phyloP scores from a whole-genome alignment of 495 filamentous ascomycete species.

The Aspergillus bertholletiae region DNA sequence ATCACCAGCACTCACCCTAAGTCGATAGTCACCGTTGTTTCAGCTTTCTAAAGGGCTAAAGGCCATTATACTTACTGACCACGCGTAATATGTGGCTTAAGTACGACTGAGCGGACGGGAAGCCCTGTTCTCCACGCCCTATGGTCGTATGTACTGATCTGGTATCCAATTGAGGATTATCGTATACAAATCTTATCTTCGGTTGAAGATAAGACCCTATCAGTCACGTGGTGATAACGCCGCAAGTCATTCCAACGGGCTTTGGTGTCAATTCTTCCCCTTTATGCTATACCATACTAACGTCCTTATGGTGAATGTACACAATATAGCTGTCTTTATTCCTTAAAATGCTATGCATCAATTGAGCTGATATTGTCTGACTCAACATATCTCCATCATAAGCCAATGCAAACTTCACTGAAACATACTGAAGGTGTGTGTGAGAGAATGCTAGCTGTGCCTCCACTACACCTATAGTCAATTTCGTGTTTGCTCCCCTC shows the following conservation, averaged over 20 bases:
- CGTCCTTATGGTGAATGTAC: not conserved
- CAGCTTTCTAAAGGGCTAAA: too few relatives aligned
- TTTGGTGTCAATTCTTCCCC: slow-evolving; percentile 7
- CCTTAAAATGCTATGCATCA: not conserved
- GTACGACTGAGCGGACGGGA: too few relatives aligned
- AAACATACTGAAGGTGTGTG: not conserved
- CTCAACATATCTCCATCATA: not conserved
- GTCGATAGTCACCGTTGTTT: too few relatives aligned
- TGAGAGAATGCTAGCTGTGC: slow-evolving; percentile 4
- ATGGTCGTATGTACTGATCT: too few relatives aligned
- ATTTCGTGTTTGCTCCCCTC: not conserved
- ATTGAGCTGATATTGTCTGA: not conserved
- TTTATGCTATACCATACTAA: slow-evolving; percentile 13
- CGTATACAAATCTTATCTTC: too few relatives aligned
- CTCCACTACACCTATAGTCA: not conserved
- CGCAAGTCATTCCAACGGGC: not conserved
- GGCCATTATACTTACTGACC: too few relatives aligned
- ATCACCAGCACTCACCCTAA: too few relatives aligned
- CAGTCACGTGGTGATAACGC: slow-evolving; percentile 5
- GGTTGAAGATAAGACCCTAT: not conserved
- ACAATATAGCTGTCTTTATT: not conserved
- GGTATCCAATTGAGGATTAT: too few relatives aligned
- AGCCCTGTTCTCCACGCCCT: too few relatives aligned
- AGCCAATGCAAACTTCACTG: not conserved
- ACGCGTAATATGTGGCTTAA: too few relatives aligned